Percentiles rank a stretch among this genome's conserved stretches.
phyloP scores from a whole-genome alignment of 805 yeast genomes.

The Kregervanrija fluxuum region DNA sequence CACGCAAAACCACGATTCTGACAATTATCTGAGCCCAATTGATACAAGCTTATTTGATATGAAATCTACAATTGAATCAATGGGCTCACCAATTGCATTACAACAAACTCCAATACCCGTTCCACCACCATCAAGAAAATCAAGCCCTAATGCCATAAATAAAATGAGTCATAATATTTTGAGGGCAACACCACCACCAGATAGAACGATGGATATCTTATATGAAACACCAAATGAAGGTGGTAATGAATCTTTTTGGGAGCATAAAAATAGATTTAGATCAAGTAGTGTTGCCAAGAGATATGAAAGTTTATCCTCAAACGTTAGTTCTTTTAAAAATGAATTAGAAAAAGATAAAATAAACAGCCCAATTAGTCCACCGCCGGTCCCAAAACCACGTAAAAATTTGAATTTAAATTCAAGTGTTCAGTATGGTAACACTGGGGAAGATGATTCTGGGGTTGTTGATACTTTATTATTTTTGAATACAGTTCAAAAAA shows the following conservation, averaged over 20 bases:
- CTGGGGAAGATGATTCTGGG: no score
- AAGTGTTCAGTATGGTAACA: neutral
- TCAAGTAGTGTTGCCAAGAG: conserved; percentile 16
- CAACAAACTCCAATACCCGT: conserved; percentile 13
- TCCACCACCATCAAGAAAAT: conserved; percentile 9
- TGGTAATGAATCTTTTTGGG: neutral
- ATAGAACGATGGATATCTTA: conserved; percentile 23
- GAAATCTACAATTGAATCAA: conserved; percentile 9
- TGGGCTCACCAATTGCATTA: conserved; percentile 1
- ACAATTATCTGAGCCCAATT: no score
- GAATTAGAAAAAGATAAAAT: conserved; percentile 6
- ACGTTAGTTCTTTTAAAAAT: conserved; percentile 13
- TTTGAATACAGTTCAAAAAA: no score
- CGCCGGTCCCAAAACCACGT: conserved; percentile 5
- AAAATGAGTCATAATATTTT: conserved; percentile 5
- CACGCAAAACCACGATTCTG: no score
- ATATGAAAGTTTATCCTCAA: conserved; percentile 18
- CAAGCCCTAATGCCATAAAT: conserved; percentile 3
- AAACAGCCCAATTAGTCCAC: conserved; percentile 6
- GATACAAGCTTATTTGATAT: conserved; percentile 7
- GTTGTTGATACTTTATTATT: no score
- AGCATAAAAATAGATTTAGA: conserved; percentile 5
- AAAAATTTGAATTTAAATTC: neutral
- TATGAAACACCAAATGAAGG: conserved; percentile 24
- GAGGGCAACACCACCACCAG: conserved; percentile 8